phyloP scores from a whole-genome alignment of 495 filamentous ascomycete species.

The Paragyromitra xinjiangensis region DNA sequence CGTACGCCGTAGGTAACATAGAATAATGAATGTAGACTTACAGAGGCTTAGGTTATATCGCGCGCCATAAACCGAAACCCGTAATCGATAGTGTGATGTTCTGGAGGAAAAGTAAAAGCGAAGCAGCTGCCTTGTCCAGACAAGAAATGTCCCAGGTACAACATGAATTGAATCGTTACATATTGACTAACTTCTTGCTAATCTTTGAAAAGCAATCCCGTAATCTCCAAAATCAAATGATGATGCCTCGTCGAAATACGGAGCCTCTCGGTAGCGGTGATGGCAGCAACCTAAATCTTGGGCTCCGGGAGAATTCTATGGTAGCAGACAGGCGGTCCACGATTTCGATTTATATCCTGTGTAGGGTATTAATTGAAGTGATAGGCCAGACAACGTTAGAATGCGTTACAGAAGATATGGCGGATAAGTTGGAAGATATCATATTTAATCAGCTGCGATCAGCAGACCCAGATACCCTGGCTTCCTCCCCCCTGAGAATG shows the following conservation, averaged over 20 bases:
- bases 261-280: slow-evolving; percentile 50
- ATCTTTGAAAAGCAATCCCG: slow-evolving; percentile 46
- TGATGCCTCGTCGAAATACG: slow-evolving; percentile 55
- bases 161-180: slow-evolving; percentile 6
- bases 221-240: slow-evolving; percentile 39
- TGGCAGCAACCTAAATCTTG: slow-evolving; percentile 33
- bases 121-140: slow-evolving; percentile 73
- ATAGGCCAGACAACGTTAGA: slow-evolving; percentile 86
- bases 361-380: slow-evolving; percentile 91
- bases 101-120: slow-evolving; percentile 94
- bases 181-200: slow-evolving; percentile 9
- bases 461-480: slow-evolving; percentile 83
- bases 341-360: slow-evolving; percentile 93
- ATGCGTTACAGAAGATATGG: slow-evolving; percentile 85
- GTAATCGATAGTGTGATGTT: slow-evolving; percentile 96
- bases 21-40: slow-evolving; percentile 34
- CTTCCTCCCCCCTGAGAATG: slow-evolving; percentile 79
- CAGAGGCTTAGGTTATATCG: slow-evolving; percentile 70
- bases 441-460: slow-evolving; percentile 91
- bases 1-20: slow-evolving; percentile 11
- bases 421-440: slow-evolving; percentile 87
- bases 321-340: slow-evolving; percentile 81
- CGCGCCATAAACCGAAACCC: slow-evolving; percentile 91
- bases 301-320: slow-evolving; percentile 59
- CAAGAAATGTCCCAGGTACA: slow-evolving; percentile 71